These are phyloP conservation scores for Amniculicola lignicola DNA, from an alignment of 495 filamentous ascomycete species.

Conservation along the genomic window DNA sequence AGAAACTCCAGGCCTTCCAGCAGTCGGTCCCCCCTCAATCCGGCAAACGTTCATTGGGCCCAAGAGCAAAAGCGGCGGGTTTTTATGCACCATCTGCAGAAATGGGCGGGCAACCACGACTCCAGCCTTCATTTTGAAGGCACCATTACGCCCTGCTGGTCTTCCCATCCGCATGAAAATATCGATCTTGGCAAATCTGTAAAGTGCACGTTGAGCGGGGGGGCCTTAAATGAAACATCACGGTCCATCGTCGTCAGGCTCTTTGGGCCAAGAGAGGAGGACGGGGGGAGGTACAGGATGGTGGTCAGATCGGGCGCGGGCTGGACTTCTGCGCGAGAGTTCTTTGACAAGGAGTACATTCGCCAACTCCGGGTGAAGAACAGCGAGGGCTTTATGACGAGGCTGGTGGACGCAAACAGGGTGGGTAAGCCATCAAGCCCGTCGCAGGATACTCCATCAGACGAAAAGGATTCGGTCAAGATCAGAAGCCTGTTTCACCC, in stretches of 20 bases:
- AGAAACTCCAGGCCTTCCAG: constrained; percentile 5
- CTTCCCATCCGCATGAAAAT: background rate
- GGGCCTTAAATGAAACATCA: background rate
- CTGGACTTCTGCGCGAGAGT: constrained; percentile 15
- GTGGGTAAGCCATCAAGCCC: background rate
- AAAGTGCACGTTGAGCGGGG: constrained; percentile 8
- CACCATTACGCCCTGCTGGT: constrained; percentile 1
- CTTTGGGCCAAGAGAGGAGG: constrained; percentile 1
- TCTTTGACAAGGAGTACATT: constrained; percentile 18
- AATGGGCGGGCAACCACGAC: constrained; percentile 8
- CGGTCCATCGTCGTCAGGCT: constrained; percentile 3
- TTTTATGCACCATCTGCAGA: background rate
- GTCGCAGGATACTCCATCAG: background rate
- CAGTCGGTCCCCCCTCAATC: constrained; percentile 10
- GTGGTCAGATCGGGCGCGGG: constrained; percentile 12
- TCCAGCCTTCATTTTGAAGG: constrained; percentile 12
- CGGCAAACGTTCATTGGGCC: background rate
- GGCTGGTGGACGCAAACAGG: background rate
- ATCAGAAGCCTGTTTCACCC: constrained; percentile 15
- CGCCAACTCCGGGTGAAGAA: background rate
- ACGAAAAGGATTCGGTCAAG: constrained; percentile 5
- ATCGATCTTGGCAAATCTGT: constrained; percentile 16
- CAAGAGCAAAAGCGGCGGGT: background rate
- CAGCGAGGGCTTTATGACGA: background rate
- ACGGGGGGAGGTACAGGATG: constrained; percentile 1